Percentiles rank a stretch among this genome's conserved stretches.
Conservation (phyloP, 179 eudicot species). For the Silene coronaria region DNA sequence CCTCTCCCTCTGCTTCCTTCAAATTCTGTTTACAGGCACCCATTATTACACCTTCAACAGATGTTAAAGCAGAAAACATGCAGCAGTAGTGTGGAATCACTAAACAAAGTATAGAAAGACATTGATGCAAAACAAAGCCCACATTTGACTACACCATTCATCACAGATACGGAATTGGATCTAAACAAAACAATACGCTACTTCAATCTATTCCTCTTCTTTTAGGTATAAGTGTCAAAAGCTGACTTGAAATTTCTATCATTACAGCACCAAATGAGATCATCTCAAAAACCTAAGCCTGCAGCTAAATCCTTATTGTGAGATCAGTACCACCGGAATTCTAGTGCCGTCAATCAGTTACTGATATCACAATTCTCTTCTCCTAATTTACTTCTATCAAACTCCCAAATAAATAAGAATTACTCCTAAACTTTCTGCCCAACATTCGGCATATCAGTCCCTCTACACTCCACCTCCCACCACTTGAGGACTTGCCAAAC, state of each 20-base stretch:
- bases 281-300: neutral
- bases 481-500: neutral
- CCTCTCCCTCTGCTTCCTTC: slow-evolving; percentile 19
- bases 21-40: slow-evolving; percentile 22
- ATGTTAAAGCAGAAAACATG: slow-evolving; percentile 4
- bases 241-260: neutral
- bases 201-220: neutral
- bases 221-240: neutral
- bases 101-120: slow-evolving; percentile 1
- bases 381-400: neutral
- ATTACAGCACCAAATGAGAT: neutral
- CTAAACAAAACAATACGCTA: neutral
- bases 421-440: neutral
- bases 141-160: neutral
- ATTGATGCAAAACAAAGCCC: neutral
- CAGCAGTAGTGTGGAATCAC: neutral
- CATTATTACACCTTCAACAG: slow-evolving; percentile 6
- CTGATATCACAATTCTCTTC: neutral
- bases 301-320: neutral
- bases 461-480: neutral
- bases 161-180: neutral
- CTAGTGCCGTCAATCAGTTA: neutral
- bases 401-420: neutral
- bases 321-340: neutral
- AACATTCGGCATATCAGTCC: too few relatives aligned